Evolutionary conservation across 345 rosid species (phyloP), one percentile per base, ranked within the genome.

Genomic region (Melaleuca quinquenervia): DNA sequence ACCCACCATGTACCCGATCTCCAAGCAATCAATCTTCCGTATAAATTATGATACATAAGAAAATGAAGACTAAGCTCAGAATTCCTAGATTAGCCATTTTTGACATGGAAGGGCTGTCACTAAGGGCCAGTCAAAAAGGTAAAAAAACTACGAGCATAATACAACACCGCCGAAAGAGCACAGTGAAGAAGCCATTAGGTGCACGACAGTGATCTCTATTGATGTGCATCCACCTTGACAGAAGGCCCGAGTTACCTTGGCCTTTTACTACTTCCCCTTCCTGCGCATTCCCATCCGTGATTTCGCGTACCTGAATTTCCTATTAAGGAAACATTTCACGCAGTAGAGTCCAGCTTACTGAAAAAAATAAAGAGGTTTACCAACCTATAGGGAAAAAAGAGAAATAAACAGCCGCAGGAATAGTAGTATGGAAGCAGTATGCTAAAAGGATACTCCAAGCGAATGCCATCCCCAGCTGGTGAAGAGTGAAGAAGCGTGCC

Each of bases 221-320:
- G 3, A 70, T 70, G 80, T 36, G 80, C 24, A 70, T 70, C 84
- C 60, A n/a, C 60, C 58, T 18, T 9, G 22, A 64, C 3, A 24
- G 80, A 70, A 70, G 48, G 26, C 36, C 80, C 7, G 5, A 36
- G 80, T 32, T 24, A 70, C 36, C 45, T 32, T 16, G 48, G 26
- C 80, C 80, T 18, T 70, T 36, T 8, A 10, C 45, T 48, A 88
- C 82, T 88, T 84, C n/a, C 88, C 82, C 88, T 95, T 94, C 89
- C 93, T 90, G 51, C 96, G 93, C 96, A 91, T 93, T 74, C 98
- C 95, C 97, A 95, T 95, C 82, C 96, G 90, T 36, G 99, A 95
- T 87, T 91, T 95, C 26, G 99, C 99, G 80, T 89, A 96, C 90
- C 98, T 95, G 84, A 54, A 87, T 84, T 87, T 88, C 84, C 82